A percentile compares a stretch with the other conserved stretches of the same genome.
phyloP scores from a whole-genome alignment of 139 green algal genomes.

The Closterium sp. region DNA sequence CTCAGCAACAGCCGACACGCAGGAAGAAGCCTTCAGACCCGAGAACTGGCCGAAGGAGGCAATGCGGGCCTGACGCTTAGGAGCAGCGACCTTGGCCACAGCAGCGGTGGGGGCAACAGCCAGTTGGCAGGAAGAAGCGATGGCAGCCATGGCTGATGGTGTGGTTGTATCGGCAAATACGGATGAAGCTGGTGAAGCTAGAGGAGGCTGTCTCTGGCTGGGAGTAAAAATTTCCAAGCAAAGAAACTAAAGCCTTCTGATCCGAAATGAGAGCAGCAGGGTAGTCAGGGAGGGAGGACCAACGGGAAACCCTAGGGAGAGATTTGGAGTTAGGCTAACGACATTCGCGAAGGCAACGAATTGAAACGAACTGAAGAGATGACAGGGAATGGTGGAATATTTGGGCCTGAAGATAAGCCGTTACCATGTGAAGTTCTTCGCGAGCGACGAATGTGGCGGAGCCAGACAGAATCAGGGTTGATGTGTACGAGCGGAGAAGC shows the following conservation, averaged over 20 bases:
- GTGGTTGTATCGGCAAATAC: not conserved
- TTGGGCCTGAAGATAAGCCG: not conserved
- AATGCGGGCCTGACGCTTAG: not conserved
- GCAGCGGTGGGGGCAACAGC: not conserved
- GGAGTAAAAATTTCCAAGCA: not conserved
- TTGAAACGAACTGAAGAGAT: not conserved
- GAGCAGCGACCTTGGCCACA: not conserved
- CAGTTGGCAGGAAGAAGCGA: not conserved
- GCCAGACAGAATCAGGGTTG: not conserved
- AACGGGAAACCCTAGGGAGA: not conserved
- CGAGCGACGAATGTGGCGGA: not conserved
- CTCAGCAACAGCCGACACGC: not conserved
- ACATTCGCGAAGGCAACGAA: not conserved
- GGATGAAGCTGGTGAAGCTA: not conserved
- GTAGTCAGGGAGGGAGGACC: not conserved
- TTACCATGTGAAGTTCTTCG: not conserved
- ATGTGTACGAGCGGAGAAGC: not conserved
- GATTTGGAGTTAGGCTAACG: not conserved
- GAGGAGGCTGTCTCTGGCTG: not conserved
- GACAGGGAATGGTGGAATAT: not conserved
- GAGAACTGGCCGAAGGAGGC: slow-evolving; percentile 11
- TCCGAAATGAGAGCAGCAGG: not conserved
- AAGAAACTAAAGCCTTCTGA: not conserved
- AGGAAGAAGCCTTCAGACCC: not conserved
- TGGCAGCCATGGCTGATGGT: not conserved